Evolutionary conservation across 2,329 filamentous ascomycete species (phyloP).

Genomic region (Simplicillium sp.): DNA sequence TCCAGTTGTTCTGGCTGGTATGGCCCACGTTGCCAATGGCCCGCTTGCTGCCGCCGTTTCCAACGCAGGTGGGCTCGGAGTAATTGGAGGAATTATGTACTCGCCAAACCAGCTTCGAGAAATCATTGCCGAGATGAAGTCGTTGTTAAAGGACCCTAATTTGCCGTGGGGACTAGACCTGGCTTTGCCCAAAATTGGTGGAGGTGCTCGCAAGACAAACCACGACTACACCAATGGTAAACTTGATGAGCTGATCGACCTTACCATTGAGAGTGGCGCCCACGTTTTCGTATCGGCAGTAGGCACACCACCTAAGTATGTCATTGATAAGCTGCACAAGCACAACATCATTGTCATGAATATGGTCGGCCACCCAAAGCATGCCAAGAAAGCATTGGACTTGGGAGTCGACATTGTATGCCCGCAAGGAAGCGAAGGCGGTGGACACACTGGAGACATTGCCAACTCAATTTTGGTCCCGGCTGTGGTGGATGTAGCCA

Average conservation of each 20-base stretch:
- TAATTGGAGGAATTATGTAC: constrained; percentile 63
- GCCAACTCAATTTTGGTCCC: constrained; percentile 82
- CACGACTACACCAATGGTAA: constrained; percentile 91
- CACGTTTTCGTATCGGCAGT: constrained; percentile 81
- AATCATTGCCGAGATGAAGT: constrained; percentile 82
- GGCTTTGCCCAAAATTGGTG: constrained; percentile 82
- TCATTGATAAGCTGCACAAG: constrained; percentile 69
- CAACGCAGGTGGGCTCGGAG: constrained; percentile 77
- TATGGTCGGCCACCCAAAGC: constrained; percentile 90
- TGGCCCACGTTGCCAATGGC: constrained; percentile 78
- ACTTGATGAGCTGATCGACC: constrained; percentile 78
- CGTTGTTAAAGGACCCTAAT: constrained; percentile 52
- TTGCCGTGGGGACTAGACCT: constrained; percentile 89
- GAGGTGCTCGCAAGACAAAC: constrained; percentile 77
- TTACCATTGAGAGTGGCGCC: constrained; percentile 77
- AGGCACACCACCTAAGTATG: constrained; percentile 66
- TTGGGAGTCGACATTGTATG: constrained; percentile 86
- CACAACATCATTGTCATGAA: constrained; percentile 87
- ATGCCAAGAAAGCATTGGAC: constrained; percentile 80
- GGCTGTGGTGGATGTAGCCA: constrained; percentile 75
- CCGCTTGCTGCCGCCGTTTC: constrained; percentile 76
- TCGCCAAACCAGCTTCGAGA: constrained; percentile 64
- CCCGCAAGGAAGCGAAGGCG: constrained; percentile 86
- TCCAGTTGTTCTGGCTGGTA: constrained; percentile 85
- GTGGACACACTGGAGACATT: constrained; percentile 85